A percentile compares a stretch with the other conserved stretches of the same genome.
Evolutionary conservation across 805 yeast genomes (phyloP).

Genomic region (Maudiozyma bulderi): DNA sequence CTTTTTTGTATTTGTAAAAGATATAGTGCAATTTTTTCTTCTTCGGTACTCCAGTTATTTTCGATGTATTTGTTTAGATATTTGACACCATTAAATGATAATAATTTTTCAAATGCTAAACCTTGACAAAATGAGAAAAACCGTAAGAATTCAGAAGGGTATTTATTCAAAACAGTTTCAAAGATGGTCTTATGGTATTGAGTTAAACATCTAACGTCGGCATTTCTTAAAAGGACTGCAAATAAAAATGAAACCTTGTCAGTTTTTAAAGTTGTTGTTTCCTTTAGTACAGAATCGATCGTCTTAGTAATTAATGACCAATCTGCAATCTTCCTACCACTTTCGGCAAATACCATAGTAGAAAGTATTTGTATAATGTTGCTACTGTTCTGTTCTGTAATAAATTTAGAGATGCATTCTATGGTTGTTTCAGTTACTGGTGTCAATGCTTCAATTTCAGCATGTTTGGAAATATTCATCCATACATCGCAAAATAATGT

Average conservation of each 20-base stretch:
- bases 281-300: conserved; percentile 8
- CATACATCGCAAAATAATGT: conserved; percentile 52
- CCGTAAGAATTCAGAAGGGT: conserved; percentile 40
- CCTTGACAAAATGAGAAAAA: conserved; percentile 30
- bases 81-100: conserved; percentile 33
- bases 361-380: conserved; percentile 35
- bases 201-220: conserved; percentile 39
- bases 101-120: conserved; percentile 36
- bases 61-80: conserved; percentile 42
- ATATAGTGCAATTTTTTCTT: conserved; percentile 34
- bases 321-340: conserved; percentile 51
- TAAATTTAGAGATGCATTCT: conserved; percentile 12
- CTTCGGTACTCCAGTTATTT: conserved; percentile 31
- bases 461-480: conserved; percentile 44
- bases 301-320: conserved; percentile 34
- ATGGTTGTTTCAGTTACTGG: conserved; percentile 35
- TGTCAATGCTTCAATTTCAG: conserved; percentile 38
- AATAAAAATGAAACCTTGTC: conserved; percentile 36
- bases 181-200: conserved; percentile 38
- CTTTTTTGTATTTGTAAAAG: conserved; percentile 30
- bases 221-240: conserved; percentile 45
- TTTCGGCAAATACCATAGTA: conserved; percentile 52
- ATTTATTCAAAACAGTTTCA: conserved; percentile 30
- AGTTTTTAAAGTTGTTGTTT: conserved; percentile 7
- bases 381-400: conserved; percentile 16